Evolutionary conservation across 768 basidiomycete species (phyloP), one percentile per base, ranked within the genome.

Genomic region (Terana coerulea): DNA sequence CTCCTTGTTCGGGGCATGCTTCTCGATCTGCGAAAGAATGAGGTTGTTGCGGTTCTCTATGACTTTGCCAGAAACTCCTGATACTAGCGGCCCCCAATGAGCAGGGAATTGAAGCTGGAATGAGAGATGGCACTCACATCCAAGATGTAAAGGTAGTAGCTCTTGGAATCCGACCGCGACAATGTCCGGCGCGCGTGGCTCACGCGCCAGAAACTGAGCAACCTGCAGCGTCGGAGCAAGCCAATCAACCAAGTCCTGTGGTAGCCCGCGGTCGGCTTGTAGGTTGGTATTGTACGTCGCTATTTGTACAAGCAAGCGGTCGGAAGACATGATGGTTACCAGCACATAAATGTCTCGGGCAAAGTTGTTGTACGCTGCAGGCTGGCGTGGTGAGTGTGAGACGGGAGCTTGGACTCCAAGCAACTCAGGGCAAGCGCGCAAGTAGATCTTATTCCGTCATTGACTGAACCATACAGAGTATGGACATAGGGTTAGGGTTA

Each of bases 101-200:
- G 6, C 19, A 35, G 12, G 6, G 12, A 39, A n/a, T 19, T n/a
- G 19, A 22, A 39, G 12, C 26, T 24, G 33, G 30, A 22, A 41
- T 45, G 37, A 26, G 43, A 28, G 37, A n/a, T 49, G 21, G 19
- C 5, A 82, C 88, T 59, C 69, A 92, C 88, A 76, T 55, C 89
- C 87, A 34, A 93, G 82, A 64, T 95, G 90, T 2, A 98, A 75
- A 5, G 93, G 94, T 11, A 95, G 75, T 22, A 97, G 75, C 66
- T 98, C 95, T 66, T 98, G 95, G 58, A 97, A 94, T 2, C 91
- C 92, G 47, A 98, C 87, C 5, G 86, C 94, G 35, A 95, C 79
- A 28, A 95, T 80, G 64, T 94, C 92, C 34, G 94, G 91, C 5
- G 89, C 81, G 51, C 81, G 72, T n/a, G 49, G 68, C 61, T 79